Evolutionary conservation across 2,329 filamentous ascomycete species (phyloP).

Genomic region (Curvularia sp.): DNA sequence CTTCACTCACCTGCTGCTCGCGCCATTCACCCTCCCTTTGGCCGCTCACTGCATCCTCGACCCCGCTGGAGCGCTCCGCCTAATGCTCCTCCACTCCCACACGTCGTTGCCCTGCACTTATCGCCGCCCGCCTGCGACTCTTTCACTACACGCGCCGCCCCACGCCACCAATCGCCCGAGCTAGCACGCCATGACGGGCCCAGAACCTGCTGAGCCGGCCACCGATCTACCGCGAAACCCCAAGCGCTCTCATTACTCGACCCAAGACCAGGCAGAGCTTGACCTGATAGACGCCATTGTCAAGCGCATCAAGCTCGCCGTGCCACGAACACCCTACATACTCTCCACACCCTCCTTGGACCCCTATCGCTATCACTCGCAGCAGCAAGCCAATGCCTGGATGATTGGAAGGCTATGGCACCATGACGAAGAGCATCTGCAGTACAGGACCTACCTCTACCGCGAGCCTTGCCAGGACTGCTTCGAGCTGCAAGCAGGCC

Average conservation of each 20-base stretch:
- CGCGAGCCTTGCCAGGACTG: constrained; percentile 61
- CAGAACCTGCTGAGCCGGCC: constrained; percentile 32
- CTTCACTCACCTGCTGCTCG: constrained; percentile 3
- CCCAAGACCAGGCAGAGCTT: constrained; percentile 47
- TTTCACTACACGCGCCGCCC: constrained; percentile 9
- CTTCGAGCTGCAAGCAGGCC: constrained; percentile 58
- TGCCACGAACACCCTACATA: constrained; percentile 56
- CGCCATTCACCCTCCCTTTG: not conserved
- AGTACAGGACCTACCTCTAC: constrained; percentile 68
- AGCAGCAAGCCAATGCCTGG: constrained; percentile 52
- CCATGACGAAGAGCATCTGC: constrained; percentile 63
- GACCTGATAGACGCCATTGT: constrained; percentile 51
- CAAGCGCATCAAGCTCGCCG: constrained; percentile 53
- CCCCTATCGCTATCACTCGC: constrained; percentile 53
- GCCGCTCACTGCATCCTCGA: constrained; percentile 11
- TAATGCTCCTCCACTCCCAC: constrained; percentile 28
- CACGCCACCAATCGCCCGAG: not conserved
- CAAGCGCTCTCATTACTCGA: constrained; percentile 38
- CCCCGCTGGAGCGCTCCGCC: constrained; percentile 17
- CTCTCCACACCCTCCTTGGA: constrained; percentile 57
- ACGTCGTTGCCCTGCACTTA: constrained; percentile 16
- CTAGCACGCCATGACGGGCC: constrained; percentile 41
- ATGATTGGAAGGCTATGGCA: constrained; percentile 61
- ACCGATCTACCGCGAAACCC: constrained; percentile 36
- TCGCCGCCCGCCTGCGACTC: constrained; percentile 15